Percentiles rank a stretch among this genome's conserved stretches.
phyloP scores from a whole-genome alignment of 306 rosid genomes.

The Citrullus amarus region DNA sequence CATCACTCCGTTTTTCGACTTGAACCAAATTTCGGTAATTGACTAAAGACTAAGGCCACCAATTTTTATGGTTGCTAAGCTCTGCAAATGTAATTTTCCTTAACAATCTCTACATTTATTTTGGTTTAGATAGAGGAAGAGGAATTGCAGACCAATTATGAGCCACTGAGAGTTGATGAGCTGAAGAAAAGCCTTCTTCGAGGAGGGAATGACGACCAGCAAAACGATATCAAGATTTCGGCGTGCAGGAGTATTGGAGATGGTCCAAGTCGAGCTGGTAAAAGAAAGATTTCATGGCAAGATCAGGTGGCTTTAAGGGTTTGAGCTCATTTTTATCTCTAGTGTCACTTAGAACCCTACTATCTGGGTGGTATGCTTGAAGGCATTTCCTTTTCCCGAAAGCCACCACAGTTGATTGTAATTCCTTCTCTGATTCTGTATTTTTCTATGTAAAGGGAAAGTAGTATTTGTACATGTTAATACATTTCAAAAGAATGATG shows the following conservation, averaged over 20 bases:
- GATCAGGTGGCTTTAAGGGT: conserved; percentile 91
- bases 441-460: conserved; percentile 7
- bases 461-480: conserved; percentile 8
- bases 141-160: conserved; percentile 45
- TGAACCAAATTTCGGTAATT: conserved; percentile 92
- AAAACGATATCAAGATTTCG: conserved; percentile 50
- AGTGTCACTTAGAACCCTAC: not conserved
- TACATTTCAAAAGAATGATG: not conserved
- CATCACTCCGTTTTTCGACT: conserved; percentile 50
- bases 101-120: not conserved
- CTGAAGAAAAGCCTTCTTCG: conserved; percentile 49
- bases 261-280: conserved; percentile 63
- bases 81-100: not conserved
- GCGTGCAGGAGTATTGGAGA: conserved; percentile 58
- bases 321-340: conserved; percentile 23
- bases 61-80: not conserved
- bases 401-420: not conserved
- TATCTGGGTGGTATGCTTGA: not conserved
- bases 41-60: not conserved
- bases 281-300: conserved; percentile 98
- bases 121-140: conserved; percentile 69
- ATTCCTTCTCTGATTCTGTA: conserved; percentile 3
- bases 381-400: not conserved
- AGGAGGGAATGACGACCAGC: conserved; percentile 50
- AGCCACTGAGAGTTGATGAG: conserved; percentile 42